phyloP scores from a whole-genome alignment of 768 basidiomycete genomes.

The Rhodotorula graminis region DNA sequence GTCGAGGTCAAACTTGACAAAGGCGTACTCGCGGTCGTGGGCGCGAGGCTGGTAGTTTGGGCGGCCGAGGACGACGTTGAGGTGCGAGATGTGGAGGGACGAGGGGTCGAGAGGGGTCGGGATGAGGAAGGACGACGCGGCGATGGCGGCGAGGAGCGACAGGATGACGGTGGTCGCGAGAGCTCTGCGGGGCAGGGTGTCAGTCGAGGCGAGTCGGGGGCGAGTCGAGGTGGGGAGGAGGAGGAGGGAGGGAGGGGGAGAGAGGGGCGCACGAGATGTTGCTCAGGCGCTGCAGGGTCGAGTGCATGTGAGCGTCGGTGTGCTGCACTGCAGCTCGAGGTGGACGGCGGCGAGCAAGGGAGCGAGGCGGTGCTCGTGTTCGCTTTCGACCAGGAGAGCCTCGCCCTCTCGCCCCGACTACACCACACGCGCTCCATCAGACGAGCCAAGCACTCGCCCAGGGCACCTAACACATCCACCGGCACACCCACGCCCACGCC shows the following conservation, averaged over 20 bases:
- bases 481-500: neutral
- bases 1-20: conserved; percentile 72
- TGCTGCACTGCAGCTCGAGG: neutral
- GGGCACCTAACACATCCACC: neutral
- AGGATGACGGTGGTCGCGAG: conserved; percentile 65
- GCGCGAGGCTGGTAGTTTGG: conserved; percentile 11
- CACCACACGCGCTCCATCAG: too few relatives aligned
- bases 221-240: neutral
- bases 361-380: too few relatives aligned
- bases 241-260: conserved; percentile 43
- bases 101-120: conserved; percentile 55
- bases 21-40: conserved; percentile 68
- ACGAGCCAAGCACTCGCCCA: too few relatives aligned
- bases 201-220: conserved; percentile 40
- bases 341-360: neutral
- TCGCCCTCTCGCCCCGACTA: too few relatives aligned
- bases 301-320: conserved; percentile 8
- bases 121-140: conserved; percentile 37
- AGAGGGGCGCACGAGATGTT: conserved; percentile 54
- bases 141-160: conserved; percentile 34
- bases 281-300: conserved; percentile 58
- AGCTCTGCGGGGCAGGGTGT: conserved; percentile 56
- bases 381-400: too few relatives aligned
- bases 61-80: conserved; percentile 57
- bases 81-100: conserved; percentile 55